phyloP scores from a whole-genome alignment of 352 stramenopile genomes.

The Pythium periplocum region DNA sequence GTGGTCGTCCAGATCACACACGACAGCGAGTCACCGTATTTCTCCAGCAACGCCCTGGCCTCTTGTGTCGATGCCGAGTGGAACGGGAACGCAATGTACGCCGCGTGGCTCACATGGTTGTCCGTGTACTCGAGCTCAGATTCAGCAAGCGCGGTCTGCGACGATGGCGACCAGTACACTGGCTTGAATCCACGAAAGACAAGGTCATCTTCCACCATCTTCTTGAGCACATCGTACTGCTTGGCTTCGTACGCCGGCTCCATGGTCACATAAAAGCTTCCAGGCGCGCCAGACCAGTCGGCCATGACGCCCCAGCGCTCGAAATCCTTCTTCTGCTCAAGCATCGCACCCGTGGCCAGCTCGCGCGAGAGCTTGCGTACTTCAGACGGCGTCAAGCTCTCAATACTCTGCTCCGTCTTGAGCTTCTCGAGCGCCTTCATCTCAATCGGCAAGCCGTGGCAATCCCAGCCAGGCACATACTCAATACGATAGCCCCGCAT shows the following conservation, averaged over 20 bases:
- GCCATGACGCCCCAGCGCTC: slow-evolving; percentile 93
- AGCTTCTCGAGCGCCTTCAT: slow-evolving; percentile 96
- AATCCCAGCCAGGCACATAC: slow-evolving; percentile 99
- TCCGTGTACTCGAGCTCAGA: slow-evolving; percentile 98
- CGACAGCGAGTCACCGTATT: slow-evolving; percentile 41
- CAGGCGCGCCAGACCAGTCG: slow-evolving; percentile 74
- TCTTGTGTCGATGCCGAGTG: slow-evolving; percentile 15
- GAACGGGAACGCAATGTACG: slow-evolving; percentile 90
- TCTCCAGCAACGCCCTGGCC: slow-evolving; percentile 20
- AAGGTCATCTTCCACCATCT: slow-evolving; percentile 94
- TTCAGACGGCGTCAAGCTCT: slow-evolving; percentile 79
- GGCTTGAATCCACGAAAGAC: slow-evolving; percentile 98
- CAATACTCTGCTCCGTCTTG: slow-evolving; percentile 38
- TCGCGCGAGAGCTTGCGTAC: slow-evolving; percentile 88
- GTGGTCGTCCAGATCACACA: slow-evolving; percentile 97
- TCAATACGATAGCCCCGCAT: slow-evolving; percentile 91
- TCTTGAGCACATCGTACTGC: slow-evolving; percentile 96
- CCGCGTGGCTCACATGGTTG: slow-evolving; percentile 94
- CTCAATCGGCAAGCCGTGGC: slow-evolving; percentile 98
- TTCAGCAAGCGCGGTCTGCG: slow-evolving; percentile 96
- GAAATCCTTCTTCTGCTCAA: slow-evolving; percentile 91
- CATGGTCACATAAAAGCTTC: slow-evolving; percentile 92
- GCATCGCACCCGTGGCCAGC: slow-evolving; percentile 92
- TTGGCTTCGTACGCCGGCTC: slow-evolving; percentile 93
- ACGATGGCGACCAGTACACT: slow-evolving; percentile 98